Evolutionary conservation across 2,329 filamentous ascomycete genomes (phyloP), one percentile per base, ranked within the genome.

Genomic region (Trichoderma koningiopsis): DNA sequence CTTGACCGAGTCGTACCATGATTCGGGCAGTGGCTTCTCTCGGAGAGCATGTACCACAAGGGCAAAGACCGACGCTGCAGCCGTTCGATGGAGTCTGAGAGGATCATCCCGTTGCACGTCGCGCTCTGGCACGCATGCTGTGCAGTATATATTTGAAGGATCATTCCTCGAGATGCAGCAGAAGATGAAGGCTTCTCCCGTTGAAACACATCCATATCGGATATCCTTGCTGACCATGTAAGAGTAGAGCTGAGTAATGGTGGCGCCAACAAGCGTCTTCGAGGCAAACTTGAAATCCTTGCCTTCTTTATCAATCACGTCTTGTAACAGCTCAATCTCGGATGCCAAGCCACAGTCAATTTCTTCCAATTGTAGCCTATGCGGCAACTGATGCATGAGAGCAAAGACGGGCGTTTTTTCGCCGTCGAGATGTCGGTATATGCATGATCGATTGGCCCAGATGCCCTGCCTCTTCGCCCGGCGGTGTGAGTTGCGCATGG

Each of bases 211-310:
- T 3, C 79, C 77, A 58, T 79, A 79, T 60, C 73, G 73, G 19
- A 79, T 76, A 43, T 76, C 73, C 58, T 79, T 80, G 40, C 75
- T 73, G 4, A 81, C 71, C 74, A 81, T 81, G 59, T 80, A 80
- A 7, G 78, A 81, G 72, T 81, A 83, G 7, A 83, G 76, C 70
- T 82, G 76, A 2, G 77, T 81, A 7, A 83, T 68, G 27, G 80
- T 77, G 29, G 80, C 79, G 24, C 79, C 74, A 52, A 73, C 68
- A 37, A 82, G 78, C n/a, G 49, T 14, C 69, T 62, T 78, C 0
- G 77, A 73, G 10, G 70, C 60, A 24, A 80, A 80, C 13, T 22
- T 57, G 40, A 77, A 79, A 49, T 69, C 75, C 6, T 79, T 57
- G 19, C 75, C 75, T 5, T 79, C 72, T 66, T 77, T 55, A 70